A percentile compares a stretch with the other conserved stretches of the same genome.
phyloP scores from a whole-genome alignment of 2,329 filamentous ascomycete species.

The Berkeleyomyces basicola region DNA sequence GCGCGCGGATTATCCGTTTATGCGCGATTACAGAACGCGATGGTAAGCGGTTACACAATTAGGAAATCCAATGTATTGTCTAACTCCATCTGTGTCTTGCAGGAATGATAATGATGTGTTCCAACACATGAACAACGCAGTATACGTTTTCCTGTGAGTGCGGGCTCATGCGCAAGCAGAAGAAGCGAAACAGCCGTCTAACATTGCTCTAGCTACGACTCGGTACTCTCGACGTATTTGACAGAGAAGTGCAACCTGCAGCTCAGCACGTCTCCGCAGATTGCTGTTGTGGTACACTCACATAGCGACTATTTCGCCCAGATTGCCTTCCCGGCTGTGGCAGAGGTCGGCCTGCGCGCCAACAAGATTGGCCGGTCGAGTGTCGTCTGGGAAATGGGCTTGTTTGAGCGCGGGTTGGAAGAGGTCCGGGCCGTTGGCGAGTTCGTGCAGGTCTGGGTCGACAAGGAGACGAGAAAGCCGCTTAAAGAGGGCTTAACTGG shows the following conservation, averaged over 20 bases:
- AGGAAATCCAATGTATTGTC: background rate
- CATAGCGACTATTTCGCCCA: constrained; percentile 75
- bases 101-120: constrained; percentile 95
- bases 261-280: constrained; percentile 52
- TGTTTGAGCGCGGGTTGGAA: constrained; percentile 62
- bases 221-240: constrained; percentile 76
- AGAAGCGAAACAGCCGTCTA: background rate
- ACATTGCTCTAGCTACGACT: constrained; percentile 50
- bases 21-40: constrained; percentile 69
- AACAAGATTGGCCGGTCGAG: constrained; percentile 73
- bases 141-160: constrained; percentile 61
- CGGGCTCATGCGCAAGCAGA: background rate
- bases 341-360: constrained; percentile 69
- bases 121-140: constrained; percentile 78
- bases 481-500: constrained; percentile 43
- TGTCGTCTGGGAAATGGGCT: constrained; percentile 75
- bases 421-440: constrained; percentile 70
- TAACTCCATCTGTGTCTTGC: constrained; percentile 4
- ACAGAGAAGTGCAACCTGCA: constrained; percentile 60
- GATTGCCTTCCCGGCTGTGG: constrained; percentile 63
- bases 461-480: constrained; percentile 52
- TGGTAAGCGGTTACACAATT: constrained; percentile 37
- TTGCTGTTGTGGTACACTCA: constrained; percentile 71
- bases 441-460: constrained; percentile 80
- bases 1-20: constrained; percentile 57